A percentile compares a stretch with the other conserved stretches of the same genome.
These are phyloP conservation scores for Epichloe glyceriae DNA, from an alignment of 2,329 filamentous ascomycete genomes.

Conservation along the genomic window DNA sequence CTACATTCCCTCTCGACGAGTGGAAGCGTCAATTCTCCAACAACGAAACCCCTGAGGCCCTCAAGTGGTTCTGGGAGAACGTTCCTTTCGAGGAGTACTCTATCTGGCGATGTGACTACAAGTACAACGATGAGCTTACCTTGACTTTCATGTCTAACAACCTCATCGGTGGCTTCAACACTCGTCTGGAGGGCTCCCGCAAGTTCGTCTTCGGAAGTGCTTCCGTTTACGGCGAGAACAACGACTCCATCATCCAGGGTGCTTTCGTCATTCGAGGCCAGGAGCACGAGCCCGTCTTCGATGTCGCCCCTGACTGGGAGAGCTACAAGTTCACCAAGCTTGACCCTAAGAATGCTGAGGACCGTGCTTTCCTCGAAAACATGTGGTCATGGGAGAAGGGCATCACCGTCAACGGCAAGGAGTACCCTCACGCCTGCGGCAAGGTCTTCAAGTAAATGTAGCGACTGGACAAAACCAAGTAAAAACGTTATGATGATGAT, in stretches of 20 bases:
- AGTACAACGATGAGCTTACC: constrained; percentile 98
- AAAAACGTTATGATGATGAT: constrained; percentile 15
- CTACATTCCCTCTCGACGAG: constrained; percentile 80
- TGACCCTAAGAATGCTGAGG: constrained; percentile 72
- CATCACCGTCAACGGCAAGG: constrained; percentile 69
- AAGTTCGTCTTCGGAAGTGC: constrained; percentile 93
- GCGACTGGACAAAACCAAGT: background rate
- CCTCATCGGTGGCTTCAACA: constrained; percentile 95
- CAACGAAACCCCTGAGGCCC: constrained; percentile 69
- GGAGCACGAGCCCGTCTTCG: constrained; percentile 74
- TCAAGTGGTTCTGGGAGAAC: constrained; percentile 99
- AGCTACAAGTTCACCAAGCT: constrained; percentile 96
- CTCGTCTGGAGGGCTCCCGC: constrained; percentile 90
- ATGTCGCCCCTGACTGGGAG: constrained; percentile 95
- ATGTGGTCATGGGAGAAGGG: constrained; percentile 90
- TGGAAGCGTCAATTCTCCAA: constrained; percentile 99
- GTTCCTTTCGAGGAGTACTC: constrained; percentile 91
- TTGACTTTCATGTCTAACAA: constrained; percentile 98
- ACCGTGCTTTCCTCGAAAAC: constrained; percentile 74
- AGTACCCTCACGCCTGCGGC: constrained; percentile 75
- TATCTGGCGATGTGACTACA: constrained; percentile 88
- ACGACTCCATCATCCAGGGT: constrained; percentile 83
- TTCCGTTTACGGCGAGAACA: constrained; percentile 79
- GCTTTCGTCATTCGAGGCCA: constrained; percentile 92
- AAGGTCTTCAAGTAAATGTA: constrained; percentile 93